phyloP scores from a whole-genome alignment of 768 basidiomycete genomes.

The Mrakia gelida region DNA sequence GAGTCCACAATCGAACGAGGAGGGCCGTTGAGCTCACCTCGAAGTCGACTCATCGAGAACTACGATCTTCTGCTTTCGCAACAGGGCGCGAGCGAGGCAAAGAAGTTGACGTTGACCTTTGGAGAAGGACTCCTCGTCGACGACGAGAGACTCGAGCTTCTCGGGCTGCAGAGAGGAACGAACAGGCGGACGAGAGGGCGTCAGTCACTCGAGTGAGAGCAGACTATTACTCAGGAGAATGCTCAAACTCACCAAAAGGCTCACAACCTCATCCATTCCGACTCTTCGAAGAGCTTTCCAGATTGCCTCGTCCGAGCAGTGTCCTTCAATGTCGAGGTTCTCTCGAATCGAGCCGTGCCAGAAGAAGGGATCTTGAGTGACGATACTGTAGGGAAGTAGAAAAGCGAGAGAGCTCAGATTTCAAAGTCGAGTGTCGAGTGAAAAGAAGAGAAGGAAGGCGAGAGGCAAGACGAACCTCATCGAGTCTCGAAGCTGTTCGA shows the following conservation, averaged over 20 bases:
- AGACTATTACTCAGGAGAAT: no score
- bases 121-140: slow-evolving; percentile 34
- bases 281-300: slow-evolving; percentile 34
- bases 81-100: slow-evolving; percentile 35
- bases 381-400: slow-evolving; percentile 26
- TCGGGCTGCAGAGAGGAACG: slow-evolving; percentile 6
- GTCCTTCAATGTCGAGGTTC: slow-evolving; percentile 35
- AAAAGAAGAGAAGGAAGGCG: neutral
- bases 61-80: slow-evolving; percentile 32
- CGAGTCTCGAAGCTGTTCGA: slow-evolving; percentile 28
- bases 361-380: slow-evolving; percentile 15
- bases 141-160: slow-evolving; percentile 34
- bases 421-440: neutral
- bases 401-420: neutral
- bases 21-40: slow-evolving; percentile 1
- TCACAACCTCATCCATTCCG: slow-evolving; percentile 16
- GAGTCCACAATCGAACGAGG: slow-evolving; percentile 18
- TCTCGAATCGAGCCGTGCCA: slow-evolving; percentile 33
- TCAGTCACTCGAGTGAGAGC: no score
- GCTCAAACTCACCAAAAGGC: neutral
- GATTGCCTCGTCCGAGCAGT: slow-evolving; percentile 34
- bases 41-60: slow-evolving; percentile 33
- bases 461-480: slow-evolving; percentile 34
- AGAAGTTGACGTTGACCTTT: slow-evolving; percentile 37
- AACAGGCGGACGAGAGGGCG: no score